phyloP scores from a whole-genome alignment of 202 grass and related monocot species.

The Dendrocalamus latiflorus region DNA sequence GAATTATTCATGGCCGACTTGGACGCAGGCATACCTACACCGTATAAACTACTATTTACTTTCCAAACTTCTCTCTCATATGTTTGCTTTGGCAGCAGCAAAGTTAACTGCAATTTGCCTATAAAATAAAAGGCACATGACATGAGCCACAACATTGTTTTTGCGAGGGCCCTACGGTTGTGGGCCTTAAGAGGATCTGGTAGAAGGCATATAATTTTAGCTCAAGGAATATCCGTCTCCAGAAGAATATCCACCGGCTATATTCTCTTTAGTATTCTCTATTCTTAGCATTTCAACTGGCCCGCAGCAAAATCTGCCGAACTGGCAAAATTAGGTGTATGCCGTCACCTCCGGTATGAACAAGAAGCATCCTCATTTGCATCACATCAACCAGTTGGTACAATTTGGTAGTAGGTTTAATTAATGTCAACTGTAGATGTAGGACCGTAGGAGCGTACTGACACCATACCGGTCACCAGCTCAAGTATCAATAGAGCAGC shows the following conservation, averaged over 20 bases:
- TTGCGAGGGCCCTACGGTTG: constrained; percentile 10
- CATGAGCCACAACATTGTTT: not conserved
- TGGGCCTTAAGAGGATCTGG: constrained; percentile 6
- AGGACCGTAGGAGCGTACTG: not conserved
- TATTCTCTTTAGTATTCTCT: constrained; percentile 7
- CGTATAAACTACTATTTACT: no score
- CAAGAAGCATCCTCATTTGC: not conserved
- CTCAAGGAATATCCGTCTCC: constrained; percentile 23
- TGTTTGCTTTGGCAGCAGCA: not conserved
- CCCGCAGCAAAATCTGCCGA: not conserved
- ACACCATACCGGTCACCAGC: no score
- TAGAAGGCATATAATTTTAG: constrained; percentile 26
- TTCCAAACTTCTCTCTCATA: not conserved
- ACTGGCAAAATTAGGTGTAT: not conserved
- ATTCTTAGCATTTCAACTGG: not conserved
- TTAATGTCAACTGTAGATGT: not conserved
- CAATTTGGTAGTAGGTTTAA: not conserved
- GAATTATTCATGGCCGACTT: no score
- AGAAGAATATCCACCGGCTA: constrained; percentile 33
- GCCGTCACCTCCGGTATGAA: constrained; percentile 10
- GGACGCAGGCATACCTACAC: no score
- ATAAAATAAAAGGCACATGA: not conserved
- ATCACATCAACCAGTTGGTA: not conserved
- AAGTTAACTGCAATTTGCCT: not conserved
- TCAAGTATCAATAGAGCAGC: no score